These are phyloP conservation scores for Diaporthe caulivora DNA, from an alignment of 2,329 filamentous ascomycete genomes.

Conservation along the genomic window DNA sequence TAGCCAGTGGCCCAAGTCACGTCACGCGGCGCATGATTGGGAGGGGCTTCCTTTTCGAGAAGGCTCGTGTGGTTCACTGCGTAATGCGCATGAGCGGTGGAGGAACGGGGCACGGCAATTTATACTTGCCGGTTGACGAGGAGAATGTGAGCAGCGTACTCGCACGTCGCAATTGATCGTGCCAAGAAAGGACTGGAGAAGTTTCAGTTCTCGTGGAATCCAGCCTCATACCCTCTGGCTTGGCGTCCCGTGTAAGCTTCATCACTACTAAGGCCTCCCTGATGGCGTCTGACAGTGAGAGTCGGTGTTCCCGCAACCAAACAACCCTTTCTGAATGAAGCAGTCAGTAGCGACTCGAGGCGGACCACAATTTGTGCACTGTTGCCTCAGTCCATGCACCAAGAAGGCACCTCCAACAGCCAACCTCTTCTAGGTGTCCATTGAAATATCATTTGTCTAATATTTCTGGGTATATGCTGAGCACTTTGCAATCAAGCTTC, in stretches of 20 bases:
- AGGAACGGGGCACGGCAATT: not conserved
- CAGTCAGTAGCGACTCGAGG: not conserved
- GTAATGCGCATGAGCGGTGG: no score
- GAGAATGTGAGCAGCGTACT: not conserved
- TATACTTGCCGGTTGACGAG: not conserved
- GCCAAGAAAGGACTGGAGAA: not conserved
- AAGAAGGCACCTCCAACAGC: not conserved
- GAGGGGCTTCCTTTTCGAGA: slow-evolving; percentile 9
- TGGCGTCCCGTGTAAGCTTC: not conserved
- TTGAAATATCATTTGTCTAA: not conserved
- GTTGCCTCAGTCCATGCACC: not conserved
- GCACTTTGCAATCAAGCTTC: not conserved
- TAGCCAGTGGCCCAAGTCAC: slow-evolving; percentile 15
- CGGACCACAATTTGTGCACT: not conserved
- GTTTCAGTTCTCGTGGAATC: not conserved
- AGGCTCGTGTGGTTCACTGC: not conserved
- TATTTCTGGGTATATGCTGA: slow-evolving; percentile 6
- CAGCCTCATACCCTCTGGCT: not conserved
- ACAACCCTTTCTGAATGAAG: not conserved
- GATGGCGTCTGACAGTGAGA: not conserved
- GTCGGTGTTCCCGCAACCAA: not conserved
- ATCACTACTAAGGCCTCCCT: not conserved
- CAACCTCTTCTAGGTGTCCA: not conserved
- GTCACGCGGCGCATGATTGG: not conserved
- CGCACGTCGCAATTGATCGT: not conserved